Conservation (phyloP, 345 rosid species). For the Euphorbia peplus region DNA sequence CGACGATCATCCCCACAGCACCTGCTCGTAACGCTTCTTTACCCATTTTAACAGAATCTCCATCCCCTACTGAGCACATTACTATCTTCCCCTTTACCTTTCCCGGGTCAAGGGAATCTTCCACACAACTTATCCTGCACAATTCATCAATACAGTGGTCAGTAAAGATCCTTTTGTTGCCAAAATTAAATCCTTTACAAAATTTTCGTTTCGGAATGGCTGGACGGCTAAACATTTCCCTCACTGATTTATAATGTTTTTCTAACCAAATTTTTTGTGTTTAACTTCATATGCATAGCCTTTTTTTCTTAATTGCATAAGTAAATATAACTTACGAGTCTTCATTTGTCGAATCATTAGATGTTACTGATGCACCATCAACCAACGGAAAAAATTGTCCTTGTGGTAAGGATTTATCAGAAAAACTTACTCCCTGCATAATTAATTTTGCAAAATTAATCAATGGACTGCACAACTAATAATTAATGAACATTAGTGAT, state of each 20-base stretch:
- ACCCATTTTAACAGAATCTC: conserved; percentile 27
- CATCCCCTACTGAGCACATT: conserved; percentile 35
- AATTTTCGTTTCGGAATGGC: too few species aligned
- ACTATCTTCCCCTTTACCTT: conserved; percentile 57
- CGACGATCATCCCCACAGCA: conserved; percentile 50
- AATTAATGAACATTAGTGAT: too few species aligned
- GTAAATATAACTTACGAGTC: conserved; percentile 7
- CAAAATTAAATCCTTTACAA: too few species aligned
- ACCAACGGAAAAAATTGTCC: conserved; percentile 5
- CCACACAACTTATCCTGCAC: not conserved
- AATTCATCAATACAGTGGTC: not conserved
- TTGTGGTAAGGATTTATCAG: not conserved
- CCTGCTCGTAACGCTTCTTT: conserved; percentile 29
- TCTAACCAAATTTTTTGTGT: too few species aligned
- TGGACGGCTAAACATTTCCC: too few species aligned
- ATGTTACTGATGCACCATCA: not conserved
- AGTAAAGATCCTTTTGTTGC: too few species aligned
- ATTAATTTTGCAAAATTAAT: too few species aligned
- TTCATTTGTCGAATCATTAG: not conserved
- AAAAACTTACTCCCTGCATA: conserved; percentile 15
- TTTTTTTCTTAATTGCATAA: too few species aligned
- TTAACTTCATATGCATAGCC: too few species aligned
- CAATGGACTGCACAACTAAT: too few species aligned
- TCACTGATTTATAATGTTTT: too few species aligned
- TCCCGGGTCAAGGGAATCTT: conserved; percentile 40